phyloP scores from a whole-genome alignment of 2,329 filamentous ascomycete genomes.

The Neoscytalidium dimidiatum region DNA sequence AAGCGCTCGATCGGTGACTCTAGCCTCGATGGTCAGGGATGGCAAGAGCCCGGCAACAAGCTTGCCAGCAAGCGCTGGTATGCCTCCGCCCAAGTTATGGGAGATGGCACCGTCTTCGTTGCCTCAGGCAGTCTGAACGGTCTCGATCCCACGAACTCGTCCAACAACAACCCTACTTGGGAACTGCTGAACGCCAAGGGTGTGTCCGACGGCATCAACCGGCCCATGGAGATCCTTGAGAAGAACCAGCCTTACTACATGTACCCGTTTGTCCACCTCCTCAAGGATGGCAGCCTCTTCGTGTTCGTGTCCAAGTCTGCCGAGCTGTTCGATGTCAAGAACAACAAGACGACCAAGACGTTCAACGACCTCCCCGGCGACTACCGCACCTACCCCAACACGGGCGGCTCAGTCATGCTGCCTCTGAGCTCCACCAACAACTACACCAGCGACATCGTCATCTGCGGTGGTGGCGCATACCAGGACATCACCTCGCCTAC shows the following conservation, averaged over 20 bases:
- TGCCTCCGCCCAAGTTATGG: constrained; percentile 60
- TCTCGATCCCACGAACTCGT: constrained; percentile 53
- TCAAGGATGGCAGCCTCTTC: constrained; percentile 59
- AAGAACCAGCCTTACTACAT: constrained; percentile 65
- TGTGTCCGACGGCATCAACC: constrained; percentile 49
- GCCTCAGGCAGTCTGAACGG: constrained; percentile 62
- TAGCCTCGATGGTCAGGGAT: constrained; percentile 50
- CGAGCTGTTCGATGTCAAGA: constrained; percentile 56
- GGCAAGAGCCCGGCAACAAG: constrained; percentile 59
- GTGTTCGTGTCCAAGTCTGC: constrained; percentile 59
- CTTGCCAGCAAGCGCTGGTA: constrained; percentile 62
- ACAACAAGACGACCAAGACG: constrained; percentile 46
- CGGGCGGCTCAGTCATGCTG: constrained; percentile 60
- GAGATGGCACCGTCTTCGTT: constrained; percentile 60
- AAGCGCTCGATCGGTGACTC: constrained; percentile 47
- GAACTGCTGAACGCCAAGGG: constrained; percentile 58
- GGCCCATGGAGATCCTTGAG: constrained; percentile 55
- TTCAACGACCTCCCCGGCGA: constrained; percentile 57
- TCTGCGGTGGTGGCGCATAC: constrained; percentile 62
- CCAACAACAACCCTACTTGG: constrained; percentile 66
- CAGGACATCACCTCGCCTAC: constrained; percentile 61
- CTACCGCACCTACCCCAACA: constrained; percentile 63
- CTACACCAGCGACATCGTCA: constrained; percentile 57
- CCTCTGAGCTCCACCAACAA: constrained; percentile 54
- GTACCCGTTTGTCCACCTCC: constrained; percentile 64